Base-by-base conservation (phyloP, 1,284 basidiomycete genomes). In the Phenoliferia sp. region DNA sequence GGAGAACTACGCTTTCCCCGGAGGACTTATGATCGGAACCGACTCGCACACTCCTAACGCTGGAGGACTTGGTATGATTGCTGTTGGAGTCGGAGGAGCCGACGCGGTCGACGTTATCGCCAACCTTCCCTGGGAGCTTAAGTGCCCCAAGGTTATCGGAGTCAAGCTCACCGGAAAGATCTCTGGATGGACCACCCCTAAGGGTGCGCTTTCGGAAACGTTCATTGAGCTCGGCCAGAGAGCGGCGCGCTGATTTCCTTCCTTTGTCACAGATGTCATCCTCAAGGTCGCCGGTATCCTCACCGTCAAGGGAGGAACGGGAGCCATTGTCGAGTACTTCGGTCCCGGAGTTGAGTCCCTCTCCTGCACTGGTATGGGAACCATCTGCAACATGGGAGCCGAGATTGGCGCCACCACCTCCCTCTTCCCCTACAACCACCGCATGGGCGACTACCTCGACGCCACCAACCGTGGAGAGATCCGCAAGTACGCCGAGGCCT, bases 381-480 rank as follows among this genome's bases (percentile, higher is more conserved):
- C 95, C 62, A 94, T 96, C 77, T 98, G 95, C 83, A 99, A 98
- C 88, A 99, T 98, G 95, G 96, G 96, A 86, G 96, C 96, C 78
- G 95, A 99, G 83, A 98, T 99, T 77, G 95, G 96, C 81, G 95
- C 95, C 61, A 99, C 95, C 55, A 98, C 96, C 62, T 98, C 95
- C 26, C 82, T 98, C 76, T 99, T 99, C 92, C 96, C 96, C 76
- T 99, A 90, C 89, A 99, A 98, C 85, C 81, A 84, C 76, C 92
- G 93, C 77, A 98, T 98, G 94, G 85, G 80, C 77, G 86, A 88
- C 80, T 99, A 97, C 84, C 85, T 99, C 67, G 86, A 90, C 71
- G 94, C 94, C 57, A 99, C 96, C 75, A 91, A 90, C 80, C 94
- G 95, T 75, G 79, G 83, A 57, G 87, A 90, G 62, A 94, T 97